Percentiles rank a stretch among this genome's conserved stretches.
phyloP scores from a whole-genome alignment of 306 rosid species.

The Gastrolobium bilobum region DNA sequence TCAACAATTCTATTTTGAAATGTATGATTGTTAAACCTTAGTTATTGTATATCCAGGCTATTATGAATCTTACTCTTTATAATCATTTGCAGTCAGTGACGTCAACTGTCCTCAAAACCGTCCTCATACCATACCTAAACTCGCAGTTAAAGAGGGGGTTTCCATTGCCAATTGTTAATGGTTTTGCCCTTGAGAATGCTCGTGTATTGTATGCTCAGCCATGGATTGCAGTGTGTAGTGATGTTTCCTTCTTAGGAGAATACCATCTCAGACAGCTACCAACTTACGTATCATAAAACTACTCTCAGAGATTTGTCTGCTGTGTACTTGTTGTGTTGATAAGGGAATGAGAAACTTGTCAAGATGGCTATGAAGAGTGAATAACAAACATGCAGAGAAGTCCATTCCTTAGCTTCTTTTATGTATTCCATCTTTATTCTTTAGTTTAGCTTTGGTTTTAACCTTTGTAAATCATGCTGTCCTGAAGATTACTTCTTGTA shows the following conservation, averaged over 20 bases:
- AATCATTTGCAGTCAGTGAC: slow-evolving; percentile 65
- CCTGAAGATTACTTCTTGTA: slow-evolving; percentile 11
- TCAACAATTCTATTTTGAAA: slow-evolving; percentile 19
- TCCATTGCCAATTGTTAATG: slow-evolving; percentile 70
- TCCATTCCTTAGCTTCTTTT: slow-evolving; percentile 28
- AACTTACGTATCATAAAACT: slow-evolving; percentile 39
- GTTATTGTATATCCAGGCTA: not conserved
- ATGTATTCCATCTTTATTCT: not conserved
- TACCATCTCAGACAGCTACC: slow-evolving; percentile 39
- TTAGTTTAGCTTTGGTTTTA: slow-evolving; percentile 10
- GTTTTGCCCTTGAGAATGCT: slow-evolving; percentile 66
- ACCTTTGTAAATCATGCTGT: slow-evolving; percentile 32
- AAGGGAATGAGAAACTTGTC: not conserved
- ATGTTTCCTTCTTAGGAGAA: slow-evolving; percentile 58
- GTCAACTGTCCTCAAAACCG: slow-evolving; percentile 61
- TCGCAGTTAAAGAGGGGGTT: slow-evolving; percentile 65
- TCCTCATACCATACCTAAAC: slow-evolving; percentile 68
- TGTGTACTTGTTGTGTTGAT: slow-evolving; percentile 9
- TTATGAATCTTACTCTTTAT: slow-evolving; percentile 23
- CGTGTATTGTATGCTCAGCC: slow-evolving; percentile 59
- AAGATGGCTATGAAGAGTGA: slow-evolving; percentile 36
- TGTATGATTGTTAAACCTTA: slow-evolving; percentile 21
- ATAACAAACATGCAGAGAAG: slow-evolving; percentile 6
- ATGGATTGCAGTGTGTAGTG: slow-evolving; percentile 63
- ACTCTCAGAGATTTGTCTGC: slow-evolving; percentile 14